Percentiles rank a stretch among this genome's conserved stretches.
Conservation (phyloP, 1,139 yeast genomes). For the Suhomyces ambrosiae region DNA sequence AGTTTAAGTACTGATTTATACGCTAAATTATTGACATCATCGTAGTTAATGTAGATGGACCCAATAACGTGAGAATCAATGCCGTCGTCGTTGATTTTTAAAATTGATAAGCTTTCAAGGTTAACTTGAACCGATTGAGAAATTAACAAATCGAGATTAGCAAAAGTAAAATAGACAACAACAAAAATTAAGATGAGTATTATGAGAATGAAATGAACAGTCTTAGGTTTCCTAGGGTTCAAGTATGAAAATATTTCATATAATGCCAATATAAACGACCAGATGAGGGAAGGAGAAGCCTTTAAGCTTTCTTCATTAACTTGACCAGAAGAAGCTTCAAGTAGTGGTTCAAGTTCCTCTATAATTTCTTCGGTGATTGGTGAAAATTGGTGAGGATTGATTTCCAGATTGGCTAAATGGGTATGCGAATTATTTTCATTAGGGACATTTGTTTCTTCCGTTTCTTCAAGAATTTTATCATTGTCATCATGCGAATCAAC, state of each 20-base stretch:
- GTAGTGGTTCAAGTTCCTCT: conserved; percentile 10
- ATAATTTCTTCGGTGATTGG: conserved; percentile 9
- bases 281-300: background rate
- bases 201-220: conserved; percentile 18
- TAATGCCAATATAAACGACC: conserved; percentile 1
- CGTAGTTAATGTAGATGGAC: conserved; percentile 28
- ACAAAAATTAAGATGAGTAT: conserved; percentile 18
- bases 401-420: too few species aligned
- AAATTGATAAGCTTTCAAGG: conserved; percentile 22
- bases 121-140: conserved; percentile 24
- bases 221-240: conserved; percentile 20
- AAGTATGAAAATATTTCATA: conserved; percentile 3
- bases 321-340: too few species aligned
- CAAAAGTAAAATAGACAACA: conserved; percentile 21
- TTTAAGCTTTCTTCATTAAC: background rate
- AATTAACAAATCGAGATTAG: conserved; percentile 19
- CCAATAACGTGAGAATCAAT: conserved; percentile 29
- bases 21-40: conserved; percentile 22
- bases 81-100: conserved; percentile 28
- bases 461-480: too few species aligned
- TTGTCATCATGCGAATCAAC: too few species aligned
- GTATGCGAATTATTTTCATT: too few species aligned
- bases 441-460: too few species aligned
- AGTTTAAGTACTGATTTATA: conserved; percentile 25
- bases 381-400: too few species aligned